Base-by-base conservation (phyloP, 1,284 basidiomycete genomes). In the Rhodotorula glutinis region DNA sequence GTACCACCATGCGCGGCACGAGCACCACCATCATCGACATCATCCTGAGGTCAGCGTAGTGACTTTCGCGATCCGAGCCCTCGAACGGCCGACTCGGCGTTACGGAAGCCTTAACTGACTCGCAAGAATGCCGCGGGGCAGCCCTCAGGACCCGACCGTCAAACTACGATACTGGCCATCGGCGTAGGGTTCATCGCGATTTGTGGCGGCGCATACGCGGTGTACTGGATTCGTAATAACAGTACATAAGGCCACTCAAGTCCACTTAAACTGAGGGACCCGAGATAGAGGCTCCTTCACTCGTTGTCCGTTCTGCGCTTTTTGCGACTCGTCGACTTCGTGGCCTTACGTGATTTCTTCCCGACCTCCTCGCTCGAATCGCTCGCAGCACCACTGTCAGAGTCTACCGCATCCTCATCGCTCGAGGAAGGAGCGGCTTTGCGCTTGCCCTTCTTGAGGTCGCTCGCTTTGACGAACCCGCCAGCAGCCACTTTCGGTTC, bases 301-400 rank as follows among this genome's bases (percentile, higher is more conserved):
- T 51, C 49, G 11, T 14, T 14, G 21, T 30, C 49, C 7, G 27
- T n/a, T 23, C 33, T 57, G 5, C 44, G 40, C 25, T 29, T 38
- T 38, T 55, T 55, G 23, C 11, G 40, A 33, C n/a, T 29, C 23
- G 23, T 25, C 17, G 38, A 11, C 3, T 55, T 44, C 9, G 43
- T 16, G 0, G 30, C 38, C 40, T 52, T 59, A 14, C 58, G 57
- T 11, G 30, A 27, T 27, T 56, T 58, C n/a, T 21, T 11, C 17
- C 49, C 49, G 19, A 41, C 49, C 10, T 59, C 57, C 19, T 59
- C 46, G 57, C 57, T 51, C 33, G 53, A 54, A 23, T 38, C 53
- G 53, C 53, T 54, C 17, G 8, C 33, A 11, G 38, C 41, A 16
- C 53, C 51, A 16, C 33, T n/a, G 21, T 44, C 51, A 11, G 33